A percentile compares a stretch with the other conserved stretches of the same genome.
These are phyloP conservation scores for Suillus discolor DNA, from an alignment of 768 basidiomycete genomes.

Conservation along the genomic window DNA sequence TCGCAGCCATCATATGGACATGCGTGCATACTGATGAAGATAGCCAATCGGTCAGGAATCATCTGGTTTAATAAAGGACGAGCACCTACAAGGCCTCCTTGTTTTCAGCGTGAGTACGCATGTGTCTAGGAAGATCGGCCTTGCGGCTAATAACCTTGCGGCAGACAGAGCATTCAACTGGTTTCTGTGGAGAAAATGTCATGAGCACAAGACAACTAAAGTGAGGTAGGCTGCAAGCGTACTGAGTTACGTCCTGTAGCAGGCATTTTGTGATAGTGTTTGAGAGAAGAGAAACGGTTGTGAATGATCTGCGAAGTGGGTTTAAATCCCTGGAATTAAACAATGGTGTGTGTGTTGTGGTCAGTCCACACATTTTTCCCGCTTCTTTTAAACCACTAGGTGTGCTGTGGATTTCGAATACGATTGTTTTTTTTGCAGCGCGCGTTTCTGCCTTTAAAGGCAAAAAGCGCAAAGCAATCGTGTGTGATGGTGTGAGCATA, in stretches of 20 bases:
- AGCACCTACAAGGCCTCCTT: slow-evolving; percentile 27
- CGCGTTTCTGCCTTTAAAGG: slow-evolving; percentile 19
- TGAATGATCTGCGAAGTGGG: neutral
- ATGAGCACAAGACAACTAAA: slow-evolving; percentile 1
- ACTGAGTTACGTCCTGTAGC: slow-evolving; percentile 10
- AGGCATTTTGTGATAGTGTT: slow-evolving; percentile 12
- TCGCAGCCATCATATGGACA: slow-evolving; percentile 26
- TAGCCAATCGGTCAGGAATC: slow-evolving; percentile 5
- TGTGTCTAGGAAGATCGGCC: slow-evolving; percentile 32
- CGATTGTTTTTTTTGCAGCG: slow-evolving; percentile 30
- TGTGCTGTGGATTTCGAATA: slow-evolving; percentile 16
- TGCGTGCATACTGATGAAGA: slow-evolving; percentile 22
- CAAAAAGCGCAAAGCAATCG: slow-evolving; percentile 27
- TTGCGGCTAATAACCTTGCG: slow-evolving; percentile 20
- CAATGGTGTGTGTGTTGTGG: slow-evolving; percentile 9
- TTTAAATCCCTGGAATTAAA: slow-evolving; percentile 2
- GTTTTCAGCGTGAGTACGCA: slow-evolving; percentile 23
- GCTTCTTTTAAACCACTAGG: slow-evolving; percentile 24
- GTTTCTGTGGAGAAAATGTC: slow-evolving; percentile 5
- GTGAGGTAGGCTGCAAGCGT: neutral
- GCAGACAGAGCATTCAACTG: slow-evolving; percentile 20
- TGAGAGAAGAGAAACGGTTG: neutral
- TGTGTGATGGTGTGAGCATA: slow-evolving; percentile 16
- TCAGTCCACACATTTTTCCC: slow-evolving; percentile 1
- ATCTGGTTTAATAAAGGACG: too few relatives aligned